Evolutionary conservation across 73 alveolate genomes (phyloP).

Genomic region (Paramecium tetraurelia): DNA sequence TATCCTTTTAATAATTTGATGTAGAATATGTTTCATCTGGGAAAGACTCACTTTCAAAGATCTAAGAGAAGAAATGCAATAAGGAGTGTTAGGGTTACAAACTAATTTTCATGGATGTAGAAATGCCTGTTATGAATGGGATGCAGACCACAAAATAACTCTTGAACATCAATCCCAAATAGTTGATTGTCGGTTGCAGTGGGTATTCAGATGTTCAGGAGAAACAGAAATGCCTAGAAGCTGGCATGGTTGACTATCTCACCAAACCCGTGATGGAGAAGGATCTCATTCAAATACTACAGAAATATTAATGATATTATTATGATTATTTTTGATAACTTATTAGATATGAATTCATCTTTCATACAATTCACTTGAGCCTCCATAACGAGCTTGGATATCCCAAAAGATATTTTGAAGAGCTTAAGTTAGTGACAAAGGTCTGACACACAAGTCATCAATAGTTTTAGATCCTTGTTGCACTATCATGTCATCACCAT

Average conservation of each 20-base stretch:
- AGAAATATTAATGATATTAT: not conserved
- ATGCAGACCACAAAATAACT: slow-evolving; percentile 24
- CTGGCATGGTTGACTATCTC: slow-evolving; percentile 50
- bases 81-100: not conserved
- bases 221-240: not conserved
- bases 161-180: not conserved
- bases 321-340: not conserved
- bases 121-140: slow-evolving; percentile 57
- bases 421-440: slow-evolving; percentile 59
- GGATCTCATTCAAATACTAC: not conserved
- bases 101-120: slow-evolving; percentile 55
- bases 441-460: slow-evolving; percentile 65
- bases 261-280: slow-evolving; percentile 1
- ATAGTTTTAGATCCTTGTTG: slow-evolving; percentile 49
- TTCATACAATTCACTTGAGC: not conserved
- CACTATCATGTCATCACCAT: slow-evolving; percentile 60
- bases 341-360: not conserved
- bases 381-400: slow-evolving; percentile 36
- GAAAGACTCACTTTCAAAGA: not conserved
- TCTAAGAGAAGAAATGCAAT: not conserved
- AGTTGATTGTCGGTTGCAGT: slow-evolving; percentile 48
- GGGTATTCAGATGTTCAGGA: slow-evolving; percentile 38
- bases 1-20: not conserved
- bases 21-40: slow-evolving; percentile 37
- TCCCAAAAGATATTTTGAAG: slow-evolving; percentile 20